Base-by-base conservation (phyloP, 2,329 filamentous ascomycete genomes). In the Clarireedia monteithiana region DNA sequence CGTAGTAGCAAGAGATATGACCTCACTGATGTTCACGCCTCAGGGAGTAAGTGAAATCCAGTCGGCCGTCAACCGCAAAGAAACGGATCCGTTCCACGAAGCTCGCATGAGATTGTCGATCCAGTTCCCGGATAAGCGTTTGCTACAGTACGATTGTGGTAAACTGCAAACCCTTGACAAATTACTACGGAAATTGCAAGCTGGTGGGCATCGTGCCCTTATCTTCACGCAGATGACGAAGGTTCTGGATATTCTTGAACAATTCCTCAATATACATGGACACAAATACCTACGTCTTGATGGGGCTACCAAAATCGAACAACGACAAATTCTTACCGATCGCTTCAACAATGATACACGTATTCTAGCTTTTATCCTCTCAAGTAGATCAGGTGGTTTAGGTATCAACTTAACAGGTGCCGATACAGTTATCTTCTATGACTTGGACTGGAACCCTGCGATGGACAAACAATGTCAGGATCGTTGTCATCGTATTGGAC, bases 221-320 rank as follows among this genome's bases (percentile, higher is more conserved):
- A 99, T 99, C 69, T 99, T 99, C 72, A 97, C 95, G 0, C 94
- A 99, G 68, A 99, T 99, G 94, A 97, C 94, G 48, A 96, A 95
- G 70, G 94, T 97, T 47, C 79, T 99, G 17, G 92, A 99, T 70
- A 95, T 99, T 55, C 79, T 99, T 2, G 94, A 99, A 70, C 91
- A 94, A 64, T 99, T 99, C 68, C 82, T 99, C 63, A 97, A 96
- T 68, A 96, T 99, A 50, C 92, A 99, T 66, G 92, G 92, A 0
- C 89, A 97, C 74, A 94, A 95, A 55, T 99, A 99, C 68, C 81
- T 99, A 17, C 90, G 94, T 20, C 81, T 99, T 4, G 94, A 99
- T 68, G 94, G 94, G n/a, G 86, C 90, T 5, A 97, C 94, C 23
- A 95, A 95, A 68, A 87, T 97, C 14, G 94, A 99, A 71, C 89